A percentile compares a stretch with the other conserved stretches of the same genome.
Evolutionary conservation across 1,139 yeast genomes (phyloP).

Genomic region (Suhomyces guaymorum): DNA sequence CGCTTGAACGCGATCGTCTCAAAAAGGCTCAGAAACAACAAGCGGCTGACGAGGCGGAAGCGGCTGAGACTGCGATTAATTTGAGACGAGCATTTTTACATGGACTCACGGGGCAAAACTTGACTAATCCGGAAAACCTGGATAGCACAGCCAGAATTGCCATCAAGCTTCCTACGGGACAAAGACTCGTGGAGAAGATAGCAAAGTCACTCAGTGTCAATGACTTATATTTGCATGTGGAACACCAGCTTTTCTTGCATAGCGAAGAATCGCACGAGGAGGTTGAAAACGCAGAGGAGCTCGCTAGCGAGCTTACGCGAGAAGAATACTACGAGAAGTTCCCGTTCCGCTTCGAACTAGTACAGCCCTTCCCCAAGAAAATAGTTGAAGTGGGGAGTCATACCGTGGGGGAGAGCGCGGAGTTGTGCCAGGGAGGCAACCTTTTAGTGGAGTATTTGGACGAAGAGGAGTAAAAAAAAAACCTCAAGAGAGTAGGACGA

Average conservation of each 20-base stretch:
- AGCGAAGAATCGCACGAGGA: slow-evolving; percentile 14
- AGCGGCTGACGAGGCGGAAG: slow-evolving; percentile 10
- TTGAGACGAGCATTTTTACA: slow-evolving; percentile 6
- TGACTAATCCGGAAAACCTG: slow-evolving; percentile 4
- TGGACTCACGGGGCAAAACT: slow-evolving; percentile 1
- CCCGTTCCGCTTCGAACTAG: slow-evolving; percentile 39
- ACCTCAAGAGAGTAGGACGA: background rate
- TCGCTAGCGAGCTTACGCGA: too few species aligned
- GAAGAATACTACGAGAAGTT: slow-evolving; percentile 27
- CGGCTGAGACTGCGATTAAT: slow-evolving; percentile 4
- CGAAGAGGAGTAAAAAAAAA: slow-evolving; percentile 11
- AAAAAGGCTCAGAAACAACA: slow-evolving; percentile 36
- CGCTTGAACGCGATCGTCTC: slow-evolving; percentile 46
- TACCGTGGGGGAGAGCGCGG: slow-evolving; percentile 25
- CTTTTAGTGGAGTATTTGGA: slow-evolving; percentile 39
- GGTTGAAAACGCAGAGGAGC: slow-evolving; percentile 13
- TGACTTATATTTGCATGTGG: slow-evolving; percentile 68
- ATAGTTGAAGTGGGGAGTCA: slow-evolving; percentile 23
- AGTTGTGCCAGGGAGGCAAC: slow-evolving; percentile 42
- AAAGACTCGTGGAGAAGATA: slow-evolving; percentile 59
- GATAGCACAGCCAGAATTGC: slow-evolving; percentile 24
- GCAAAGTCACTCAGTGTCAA: slow-evolving; percentile 47
- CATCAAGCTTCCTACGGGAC: slow-evolving; percentile 55
- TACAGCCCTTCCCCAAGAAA: slow-evolving; percentile 48
- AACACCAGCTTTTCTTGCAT: slow-evolving; percentile 34